Percentiles rank a stretch among this genome's conserved stretches.
Conservation (phyloP, 345 rosid genomes). For the Bruguiera gymnorhiza region DNA sequence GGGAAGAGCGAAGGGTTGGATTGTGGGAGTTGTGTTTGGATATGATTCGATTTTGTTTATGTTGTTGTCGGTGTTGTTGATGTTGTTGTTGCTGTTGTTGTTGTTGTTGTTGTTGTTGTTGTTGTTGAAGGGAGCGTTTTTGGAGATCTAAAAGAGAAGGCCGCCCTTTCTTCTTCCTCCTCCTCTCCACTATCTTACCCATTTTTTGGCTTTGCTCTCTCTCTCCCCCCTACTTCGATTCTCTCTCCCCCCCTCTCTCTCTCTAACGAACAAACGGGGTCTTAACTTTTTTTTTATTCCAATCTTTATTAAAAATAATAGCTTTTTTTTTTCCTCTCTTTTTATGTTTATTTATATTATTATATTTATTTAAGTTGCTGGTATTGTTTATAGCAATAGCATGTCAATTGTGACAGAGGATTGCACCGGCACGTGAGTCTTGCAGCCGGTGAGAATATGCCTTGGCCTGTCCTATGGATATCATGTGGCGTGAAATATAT, state of each 20-base stretch:
- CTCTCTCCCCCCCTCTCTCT: background rate
- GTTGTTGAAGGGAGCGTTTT: conserved; percentile 16
- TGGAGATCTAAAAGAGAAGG: conserved; percentile 28
- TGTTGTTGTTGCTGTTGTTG: background rate
- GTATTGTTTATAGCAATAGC: too few relatives aligned
- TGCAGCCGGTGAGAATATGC: too few relatives aligned
- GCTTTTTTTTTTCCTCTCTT: conserved; percentile 1
- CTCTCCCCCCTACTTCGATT: conserved; percentile 2
- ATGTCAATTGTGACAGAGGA: background rate
- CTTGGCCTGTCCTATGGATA: too few relatives aligned
- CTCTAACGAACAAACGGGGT: conserved; percentile 26
- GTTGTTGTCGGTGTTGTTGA: conserved; percentile 1
- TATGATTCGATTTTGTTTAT: background rate
- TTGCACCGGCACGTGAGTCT: too few relatives aligned
- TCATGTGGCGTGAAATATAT: background rate
- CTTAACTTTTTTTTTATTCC: background rate
- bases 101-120: conserved; percentile 4
- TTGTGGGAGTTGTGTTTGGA: background rate
- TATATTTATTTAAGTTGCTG: too few relatives aligned
- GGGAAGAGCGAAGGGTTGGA: conserved; percentile 7
- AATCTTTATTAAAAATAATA: too few relatives aligned
- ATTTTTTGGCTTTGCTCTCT: background rate
- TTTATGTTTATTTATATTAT: background rate
- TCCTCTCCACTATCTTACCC: conserved; percentile 14
- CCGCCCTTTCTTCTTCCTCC: conserved; percentile 29